A percentile compares a stretch with the other conserved stretches of the same genome.
These are phyloP conservation scores for Erodium texanum DNA, from an alignment of 441 rosid genomes.

Conservation along the genomic window DNA sequence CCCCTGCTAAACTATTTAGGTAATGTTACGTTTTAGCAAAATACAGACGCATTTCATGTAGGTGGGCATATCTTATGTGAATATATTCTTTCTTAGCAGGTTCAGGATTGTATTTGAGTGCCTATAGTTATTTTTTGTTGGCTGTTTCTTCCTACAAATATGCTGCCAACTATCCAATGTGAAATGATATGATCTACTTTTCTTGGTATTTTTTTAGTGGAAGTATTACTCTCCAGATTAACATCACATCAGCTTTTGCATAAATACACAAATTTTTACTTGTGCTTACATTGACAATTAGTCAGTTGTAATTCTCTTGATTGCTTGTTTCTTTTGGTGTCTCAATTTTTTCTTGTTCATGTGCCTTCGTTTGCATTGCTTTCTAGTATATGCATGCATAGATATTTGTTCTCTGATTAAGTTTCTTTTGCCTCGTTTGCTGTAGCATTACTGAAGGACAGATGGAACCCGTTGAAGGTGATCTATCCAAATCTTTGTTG, in stretches of 20 bases:
- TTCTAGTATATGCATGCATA: neutral
- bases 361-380: neutral
- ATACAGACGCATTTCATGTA: neutral
- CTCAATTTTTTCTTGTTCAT: neutral
- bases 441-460: slow-evolving; percentile 61
- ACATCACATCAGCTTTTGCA: neutral
- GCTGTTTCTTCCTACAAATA: neutral
- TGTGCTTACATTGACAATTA: neutral
- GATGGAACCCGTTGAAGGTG: slow-evolving; percentile 62
- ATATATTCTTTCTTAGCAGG: neutral
- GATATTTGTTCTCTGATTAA: neutral
- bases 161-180: neutral
- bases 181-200: neutral
- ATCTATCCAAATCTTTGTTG: slow-evolving; percentile 72
- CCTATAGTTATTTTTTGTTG: neutral
- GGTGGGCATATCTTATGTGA: neutral
- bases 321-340: neutral
- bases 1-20: slow-evolving; percentile 76
- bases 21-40: slow-evolving; percentile 17
- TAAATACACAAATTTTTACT: neutral
- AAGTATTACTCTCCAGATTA: neutral
- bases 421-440: slow-evolving; percentile 8
- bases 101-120: neutral
- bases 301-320: neutral
- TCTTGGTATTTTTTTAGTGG: neutral